A percentile compares a stretch with the other conserved stretches of the same genome.
These are phyloP conservation scores for Alternaria solani DNA, from an alignment of 2,329 filamentous ascomycete species.

Conservation along the genomic window DNA sequence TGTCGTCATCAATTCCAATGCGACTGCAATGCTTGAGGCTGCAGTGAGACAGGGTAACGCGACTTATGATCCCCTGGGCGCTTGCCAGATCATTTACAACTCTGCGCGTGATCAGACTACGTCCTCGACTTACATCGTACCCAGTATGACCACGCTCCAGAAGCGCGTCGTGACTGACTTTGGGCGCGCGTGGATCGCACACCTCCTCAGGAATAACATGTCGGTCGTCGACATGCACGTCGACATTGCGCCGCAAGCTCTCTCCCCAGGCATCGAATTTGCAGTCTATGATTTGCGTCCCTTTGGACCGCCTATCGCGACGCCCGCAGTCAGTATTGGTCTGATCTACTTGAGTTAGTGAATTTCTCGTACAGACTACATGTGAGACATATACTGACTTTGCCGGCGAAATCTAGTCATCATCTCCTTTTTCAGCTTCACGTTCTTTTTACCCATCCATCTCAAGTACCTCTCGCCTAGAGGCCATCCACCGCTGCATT, in stretches of 20 bases:
- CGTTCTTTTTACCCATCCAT: constrained; percentile 71
- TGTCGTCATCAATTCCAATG: constrained; percentile 69
- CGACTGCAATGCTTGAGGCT: constrained; percentile 63
- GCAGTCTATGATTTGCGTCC: constrained; percentile 65
- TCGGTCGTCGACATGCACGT: constrained; percentile 51
- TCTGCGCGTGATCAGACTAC: constrained; percentile 66
- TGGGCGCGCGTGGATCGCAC: constrained; percentile 55
- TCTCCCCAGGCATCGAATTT: constrained; percentile 65
- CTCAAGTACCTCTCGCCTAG: constrained; percentile 64
- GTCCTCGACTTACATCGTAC: constrained; percentile 61
- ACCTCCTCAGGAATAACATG: constrained; percentile 26
- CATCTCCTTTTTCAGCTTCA: constrained; percentile 70
- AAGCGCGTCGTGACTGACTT: constrained; percentile 57
- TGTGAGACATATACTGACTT: neutral
- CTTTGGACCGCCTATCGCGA: constrained; percentile 63
- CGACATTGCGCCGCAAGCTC: constrained; percentile 58
- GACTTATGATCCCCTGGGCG: constrained; percentile 68
- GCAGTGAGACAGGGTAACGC: constrained; percentile 64
- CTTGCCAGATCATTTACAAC: constrained; percentile 64
- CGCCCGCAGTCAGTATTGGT: constrained; percentile 67
- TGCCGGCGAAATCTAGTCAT: constrained; percentile 63
- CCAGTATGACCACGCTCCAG: constrained; percentile 58
- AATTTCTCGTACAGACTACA: neutral
- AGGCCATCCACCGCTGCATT: constrained; percentile 65
- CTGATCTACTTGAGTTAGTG: constrained; percentile 58